A percentile compares a stretch with the other conserved stretches of the same genome.
Evolutionary conservation across 2,329 filamentous ascomycete species (phyloP).

Genomic region (Balansia obtecta): DNA sequence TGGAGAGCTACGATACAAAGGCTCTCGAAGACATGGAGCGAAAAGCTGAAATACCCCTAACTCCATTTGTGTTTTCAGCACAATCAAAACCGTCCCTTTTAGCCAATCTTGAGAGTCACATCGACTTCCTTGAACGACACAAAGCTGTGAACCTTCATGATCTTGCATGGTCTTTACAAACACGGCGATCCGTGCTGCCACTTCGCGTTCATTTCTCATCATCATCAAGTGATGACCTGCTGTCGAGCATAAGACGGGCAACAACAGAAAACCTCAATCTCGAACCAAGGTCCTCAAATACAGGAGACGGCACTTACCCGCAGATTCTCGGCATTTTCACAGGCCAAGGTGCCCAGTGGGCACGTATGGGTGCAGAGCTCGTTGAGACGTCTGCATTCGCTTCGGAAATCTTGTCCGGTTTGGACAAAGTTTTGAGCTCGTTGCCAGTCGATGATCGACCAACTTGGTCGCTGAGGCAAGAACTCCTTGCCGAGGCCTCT

Average conservation of each 20-base stretch:
- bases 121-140: background rate
- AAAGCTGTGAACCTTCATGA: background rate
- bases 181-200: background rate
- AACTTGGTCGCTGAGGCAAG: conserved; percentile 1
- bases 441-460: background rate
- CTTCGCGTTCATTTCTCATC: background rate
- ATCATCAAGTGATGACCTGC: background rate
- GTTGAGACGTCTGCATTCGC: conserved; percentile 1
- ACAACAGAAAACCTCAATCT: background rate
- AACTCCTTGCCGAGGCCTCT: background rate
- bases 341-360: conserved; percentile 22
- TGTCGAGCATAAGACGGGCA: background rate
- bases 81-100: conserved; percentile 17
- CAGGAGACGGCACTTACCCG: conserved; percentile 1
- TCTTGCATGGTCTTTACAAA: conserved; percentile 3
- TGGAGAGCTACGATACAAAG: conserved; percentile 11
- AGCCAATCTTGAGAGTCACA: conserved; percentile 12
- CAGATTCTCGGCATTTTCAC: conserved; percentile 17
- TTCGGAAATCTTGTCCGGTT: background rate
- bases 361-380: conserved; percentile 19
- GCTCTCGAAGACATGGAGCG: no score
- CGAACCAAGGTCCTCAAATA: conserved; percentile 1
- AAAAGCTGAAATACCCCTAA: background rate
- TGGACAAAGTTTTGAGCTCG: background rate
- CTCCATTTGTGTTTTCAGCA: conserved; percentile 13